phyloP scores from a whole-genome alignment of 768 basidiomycete genomes.

The Leccinum barrowsii region DNA sequence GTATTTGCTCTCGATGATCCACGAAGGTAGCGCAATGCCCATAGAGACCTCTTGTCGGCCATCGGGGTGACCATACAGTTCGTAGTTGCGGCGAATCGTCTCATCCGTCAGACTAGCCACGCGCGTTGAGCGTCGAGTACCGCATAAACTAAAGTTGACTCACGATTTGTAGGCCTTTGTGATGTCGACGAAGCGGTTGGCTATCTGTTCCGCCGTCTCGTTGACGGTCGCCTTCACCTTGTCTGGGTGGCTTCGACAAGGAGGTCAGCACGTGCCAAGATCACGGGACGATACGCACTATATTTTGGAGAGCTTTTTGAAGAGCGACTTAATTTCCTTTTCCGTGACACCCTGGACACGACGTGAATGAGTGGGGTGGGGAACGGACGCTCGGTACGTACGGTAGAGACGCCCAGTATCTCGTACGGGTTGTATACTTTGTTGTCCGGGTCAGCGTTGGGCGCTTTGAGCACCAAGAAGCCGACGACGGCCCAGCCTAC shows the following conservation, averaged over 20 bases:
- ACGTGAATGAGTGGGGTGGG: neutral
- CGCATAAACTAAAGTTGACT: neutral
- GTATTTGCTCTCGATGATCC: slow-evolving; percentile 91
- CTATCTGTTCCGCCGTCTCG: slow-evolving; percentile 82
- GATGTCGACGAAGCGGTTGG: slow-evolving; percentile 82
- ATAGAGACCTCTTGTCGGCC: slow-evolving; percentile 92
- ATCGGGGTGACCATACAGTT: slow-evolving; percentile 90
- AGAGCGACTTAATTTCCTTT: slow-evolving; percentile 94
- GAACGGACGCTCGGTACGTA: slow-evolving; percentile 8
- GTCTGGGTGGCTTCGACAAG: slow-evolving; percentile 79
- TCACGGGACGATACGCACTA: slow-evolving; percentile 49
- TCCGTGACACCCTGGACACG: slow-evolving; percentile 56
- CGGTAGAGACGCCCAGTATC: slow-evolving; percentile 75
- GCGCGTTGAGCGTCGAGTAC: neutral
- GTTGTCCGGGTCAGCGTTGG: slow-evolving; percentile 50
- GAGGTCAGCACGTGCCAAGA: neutral
- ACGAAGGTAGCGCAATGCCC: slow-evolving; percentile 91
- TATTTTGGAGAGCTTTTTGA: slow-evolving; percentile 83
- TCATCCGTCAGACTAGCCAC: slow-evolving; percentile 78
- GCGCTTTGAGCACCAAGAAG: slow-evolving; percentile 63
- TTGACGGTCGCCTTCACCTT: slow-evolving; percentile 84
- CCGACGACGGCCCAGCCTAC: slow-evolving; percentile 74
- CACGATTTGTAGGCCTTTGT: slow-evolving; percentile 98
- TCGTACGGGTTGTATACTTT: slow-evolving; percentile 92
- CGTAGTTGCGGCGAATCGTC: slow-evolving; percentile 84